phyloP scores from a whole-genome alignment of 805 yeast genomes.

The Schwanniomyces vanrijiae region DNA sequence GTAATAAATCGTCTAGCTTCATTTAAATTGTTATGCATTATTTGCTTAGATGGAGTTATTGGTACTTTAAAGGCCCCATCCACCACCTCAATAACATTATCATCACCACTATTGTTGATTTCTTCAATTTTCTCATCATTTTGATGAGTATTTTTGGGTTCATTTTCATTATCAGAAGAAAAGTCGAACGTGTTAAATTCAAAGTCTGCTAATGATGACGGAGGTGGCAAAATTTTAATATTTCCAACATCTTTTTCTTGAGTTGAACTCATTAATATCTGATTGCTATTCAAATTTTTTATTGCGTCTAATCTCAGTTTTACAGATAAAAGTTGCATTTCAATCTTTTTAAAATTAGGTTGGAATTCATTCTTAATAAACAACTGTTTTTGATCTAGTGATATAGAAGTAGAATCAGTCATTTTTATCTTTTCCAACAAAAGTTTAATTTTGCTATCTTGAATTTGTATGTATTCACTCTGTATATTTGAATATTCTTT shows the following conservation, averaged over 20 bases:
- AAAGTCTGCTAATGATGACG: slow-evolving; percentile 2
- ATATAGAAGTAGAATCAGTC: slow-evolving; percentile 37
- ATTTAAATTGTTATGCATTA: slow-evolving; percentile 10
- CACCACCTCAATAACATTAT: not conserved
- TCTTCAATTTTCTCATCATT: not conserved
- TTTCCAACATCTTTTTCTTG: slow-evolving; percentile 1
- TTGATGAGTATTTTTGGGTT: not conserved
- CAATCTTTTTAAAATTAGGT: slow-evolving; percentile 23
- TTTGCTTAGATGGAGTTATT: slow-evolving; percentile 1
- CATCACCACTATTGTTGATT: slow-evolving; percentile 1
- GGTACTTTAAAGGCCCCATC: not conserved
- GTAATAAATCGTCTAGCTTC: slow-evolving; percentile 19
- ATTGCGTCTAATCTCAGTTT: not conserved
- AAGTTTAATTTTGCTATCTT: slow-evolving; percentile 27
- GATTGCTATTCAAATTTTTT: not conserved
- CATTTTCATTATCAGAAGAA: slow-evolving; percentile 5
- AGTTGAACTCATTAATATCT: not conserved
- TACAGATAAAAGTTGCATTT: slow-evolving; percentile 6
- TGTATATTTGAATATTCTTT: slow-evolving; percentile 5
- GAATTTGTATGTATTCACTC: slow-evolving; percentile 22
- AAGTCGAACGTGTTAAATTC: slow-evolving; percentile 10
- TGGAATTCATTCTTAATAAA: slow-evolving; percentile 23
- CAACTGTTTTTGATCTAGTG: slow-evolving; percentile 33
- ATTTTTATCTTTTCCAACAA: slow-evolving; percentile 29
- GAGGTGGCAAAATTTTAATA: not conserved